These are phyloP conservation scores for Fusarium napiforme DNA, from an alignment of 2,329 filamentous ascomycete genomes.

Conservation along the genomic window DNA sequence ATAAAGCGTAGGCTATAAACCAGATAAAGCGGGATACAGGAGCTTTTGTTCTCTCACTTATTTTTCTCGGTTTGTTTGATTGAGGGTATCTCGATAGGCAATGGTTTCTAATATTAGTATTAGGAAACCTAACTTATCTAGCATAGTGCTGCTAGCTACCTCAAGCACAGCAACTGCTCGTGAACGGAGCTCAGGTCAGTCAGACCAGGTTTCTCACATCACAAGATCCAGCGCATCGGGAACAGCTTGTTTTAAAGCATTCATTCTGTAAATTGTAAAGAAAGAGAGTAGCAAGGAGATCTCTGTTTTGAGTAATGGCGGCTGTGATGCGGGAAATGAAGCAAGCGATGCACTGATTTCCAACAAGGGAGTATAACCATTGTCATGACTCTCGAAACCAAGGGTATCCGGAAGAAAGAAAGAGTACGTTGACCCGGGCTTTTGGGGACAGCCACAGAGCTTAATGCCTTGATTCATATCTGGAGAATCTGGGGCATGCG, in stretches of 20 bases:
- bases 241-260: neutral
- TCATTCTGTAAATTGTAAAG: neutral
- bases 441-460: neutral
- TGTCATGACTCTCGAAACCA: neutral
- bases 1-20: neutral
- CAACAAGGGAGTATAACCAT: neutral
- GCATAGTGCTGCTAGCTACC: neutral
- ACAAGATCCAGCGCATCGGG: no score
- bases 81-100: no score
- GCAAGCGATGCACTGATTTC: neutral
- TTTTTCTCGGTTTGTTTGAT: neutral
- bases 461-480: neutral
- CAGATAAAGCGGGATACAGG: neutral
- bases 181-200: no score
- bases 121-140: neutral
- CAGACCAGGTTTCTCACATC: neutral
- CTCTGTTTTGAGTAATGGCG: neutral
- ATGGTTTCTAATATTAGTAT: neutral
- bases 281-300: neutral
- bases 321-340: neutral
- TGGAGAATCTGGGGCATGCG: conserved; percentile 26
- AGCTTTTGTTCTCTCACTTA: neutral
- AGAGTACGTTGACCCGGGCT: neutral
- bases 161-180: neutral
- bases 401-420: neutral